phyloP scores from a whole-genome alignment of 129 eudicot genomes.

The Artemisia argyi region DNA sequence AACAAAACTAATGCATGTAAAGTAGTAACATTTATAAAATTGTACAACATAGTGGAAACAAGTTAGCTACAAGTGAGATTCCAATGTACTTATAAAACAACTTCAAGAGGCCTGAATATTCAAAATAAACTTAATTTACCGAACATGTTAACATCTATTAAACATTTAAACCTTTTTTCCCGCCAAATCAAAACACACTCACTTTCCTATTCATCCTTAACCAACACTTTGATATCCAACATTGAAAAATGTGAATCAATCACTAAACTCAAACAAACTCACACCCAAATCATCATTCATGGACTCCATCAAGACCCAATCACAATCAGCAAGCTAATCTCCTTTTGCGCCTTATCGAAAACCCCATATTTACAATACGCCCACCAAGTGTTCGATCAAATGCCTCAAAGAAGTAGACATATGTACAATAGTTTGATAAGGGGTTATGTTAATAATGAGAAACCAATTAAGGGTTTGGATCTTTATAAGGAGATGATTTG shows the following conservation, averaged over 20 bases:
- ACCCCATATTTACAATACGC: constrained; percentile 25
- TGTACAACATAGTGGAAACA: too few species aligned
- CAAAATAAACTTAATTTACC: background rate
- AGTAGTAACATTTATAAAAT: too few species aligned
- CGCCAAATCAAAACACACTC: constrained; percentile 24
- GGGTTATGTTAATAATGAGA: constrained; percentile 24
- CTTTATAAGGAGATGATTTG: constrained; percentile 25
- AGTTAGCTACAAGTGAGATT: too few species aligned
- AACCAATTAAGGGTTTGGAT: background rate
- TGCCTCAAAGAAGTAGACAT: constrained; percentile 33
- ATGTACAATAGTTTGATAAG: constrained; percentile 36
- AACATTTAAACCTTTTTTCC: constrained; percentile 23
- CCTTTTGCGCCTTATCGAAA: constrained; percentile 30
- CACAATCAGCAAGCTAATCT: constrained; percentile 30
- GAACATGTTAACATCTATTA: constrained; percentile 22
- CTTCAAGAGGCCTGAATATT: too few species aligned
- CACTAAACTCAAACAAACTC: constrained; percentile 30
- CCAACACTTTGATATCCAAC: constrained; percentile 18
- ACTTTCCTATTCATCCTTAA: background rate
- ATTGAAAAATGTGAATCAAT: constrained; percentile 39
- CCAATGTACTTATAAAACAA: too few species aligned
- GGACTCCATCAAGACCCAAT: constrained; percentile 39
- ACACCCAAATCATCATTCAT: constrained; percentile 41
- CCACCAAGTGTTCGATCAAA: constrained; percentile 33
- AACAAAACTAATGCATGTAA: too few species aligned